Evolutionary conservation across 352 stramenopile genomes (phyloP), one percentile per base, ranked within the genome.

Genomic region (Peronospora destructor): DNA sequence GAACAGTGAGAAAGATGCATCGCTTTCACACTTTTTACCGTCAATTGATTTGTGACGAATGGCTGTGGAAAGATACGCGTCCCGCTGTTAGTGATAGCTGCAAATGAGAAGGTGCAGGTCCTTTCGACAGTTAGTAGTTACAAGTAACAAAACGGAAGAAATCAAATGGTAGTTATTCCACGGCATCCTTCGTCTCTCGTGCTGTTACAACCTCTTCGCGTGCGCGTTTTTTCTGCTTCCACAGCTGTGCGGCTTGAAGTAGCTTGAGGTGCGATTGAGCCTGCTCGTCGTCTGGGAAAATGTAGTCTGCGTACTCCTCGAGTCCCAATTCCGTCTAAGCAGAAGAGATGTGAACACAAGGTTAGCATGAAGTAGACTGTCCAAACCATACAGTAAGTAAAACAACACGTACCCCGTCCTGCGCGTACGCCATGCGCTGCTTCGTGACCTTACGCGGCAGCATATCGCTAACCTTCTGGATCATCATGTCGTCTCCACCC

Each of bases 221-320:
- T 34, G 58, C 61, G 34, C 74, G 76, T 39, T 87, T 87, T 61
- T 85, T 86, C 49, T 95, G 73, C 68, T 98, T 98, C 96, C 95
- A 98, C 51, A 96, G 91, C 45, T 97, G 90, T 26, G 96, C 95
- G 49, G 97, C 96, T 66, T 98, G 89, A 44, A 99, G 75, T 61
- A 99, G 85, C 61, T 98, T 98, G 64, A 98, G 84, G 71, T 98
- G 96, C 28, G 87, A 85, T 43, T 90, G 87, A 3, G 90, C 86
- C 61, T 96, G 86, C 55, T 97, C 81, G 62, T 99, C 97, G 66
- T 99, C 96, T 4, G 96, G 95, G 79, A 99, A 99, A 45, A 98
- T 80, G 64, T 98, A 99, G 63, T 99, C 97, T 45, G 95, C 98
- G 80, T 98, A 99, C 61, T 99, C 95, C 69, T 99, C 96, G 78